Evolutionary conservation across 2,329 filamentous ascomycete genomes (phyloP), one percentile per base, ranked within the genome.

Genomic region (Epichloe bromicola): DNA sequence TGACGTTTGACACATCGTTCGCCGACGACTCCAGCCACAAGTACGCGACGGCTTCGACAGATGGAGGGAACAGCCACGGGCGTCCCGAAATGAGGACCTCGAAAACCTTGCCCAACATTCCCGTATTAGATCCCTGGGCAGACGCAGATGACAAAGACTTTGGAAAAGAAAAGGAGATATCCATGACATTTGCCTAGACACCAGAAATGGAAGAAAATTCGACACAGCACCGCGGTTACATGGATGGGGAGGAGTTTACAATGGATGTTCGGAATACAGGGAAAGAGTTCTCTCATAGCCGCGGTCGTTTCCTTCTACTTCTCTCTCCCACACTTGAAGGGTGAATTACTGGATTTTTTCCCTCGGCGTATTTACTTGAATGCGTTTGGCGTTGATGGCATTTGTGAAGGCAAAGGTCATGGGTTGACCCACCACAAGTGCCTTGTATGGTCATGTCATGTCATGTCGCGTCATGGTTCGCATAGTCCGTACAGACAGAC

Each of bases 161-260:
- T 69, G 82, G 81, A 17, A 76, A 78, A 60, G 85, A 88, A 65
- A 80, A 81, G 63, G 85, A 88, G 66, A 86, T 91, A 56, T 76
- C 79, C 34, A 85, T 91, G 84, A 88, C 84, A 55, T 91, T 91
- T 78, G 86, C 84, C 66, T 87, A 70, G 57, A 47, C 17, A 8
- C 30, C 30, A 30, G 30, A 10, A 11, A 11, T 30, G 30, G 10
- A 30, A 30, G 10, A 30, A 30, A 11, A 30, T 8, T 11, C 26
- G 26, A 1, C 26, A 44, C 23, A 17, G 42, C 41, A 30, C 4
- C 14, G 17, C 8, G 8, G 12, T 42, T 14, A 20, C 19, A 23
- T 26, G 26, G 23, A 33, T 7, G n/a, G 8, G 15, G 6, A 23
- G 15, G 34, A 15, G 40, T 34, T 34, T 15, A 17, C 7, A 6